A percentile compares a stretch with the other conserved stretches of the same genome.
phyloP scores from a whole-genome alignment of 2,329 filamentous ascomycete genomes.

The Dactylella cylindrospora region DNA sequence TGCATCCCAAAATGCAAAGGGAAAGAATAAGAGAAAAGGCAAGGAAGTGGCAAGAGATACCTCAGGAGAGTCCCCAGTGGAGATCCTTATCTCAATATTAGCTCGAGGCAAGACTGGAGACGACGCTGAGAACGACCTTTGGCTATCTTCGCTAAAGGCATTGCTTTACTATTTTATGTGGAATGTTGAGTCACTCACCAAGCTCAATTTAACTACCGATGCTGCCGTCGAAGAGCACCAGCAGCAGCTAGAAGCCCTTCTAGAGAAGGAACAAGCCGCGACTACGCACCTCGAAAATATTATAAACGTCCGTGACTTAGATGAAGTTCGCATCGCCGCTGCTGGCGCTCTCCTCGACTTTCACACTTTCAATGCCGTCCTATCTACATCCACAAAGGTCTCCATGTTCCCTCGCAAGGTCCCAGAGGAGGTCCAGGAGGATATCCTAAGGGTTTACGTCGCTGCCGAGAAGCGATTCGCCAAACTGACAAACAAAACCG shows the following conservation, averaged over 20 bases:
- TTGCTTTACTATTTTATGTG: slow-evolving; percentile 93
- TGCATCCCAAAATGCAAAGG: slow-evolving; percentile 49
- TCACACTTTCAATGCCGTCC: slow-evolving; percentile 72
- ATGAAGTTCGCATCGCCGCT: slow-evolving; percentile 74
- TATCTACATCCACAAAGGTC: slow-evolving; percentile 59
- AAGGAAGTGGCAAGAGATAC: slow-evolving; percentile 50
- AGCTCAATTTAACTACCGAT: slow-evolving; percentile 61
- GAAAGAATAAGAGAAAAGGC: slow-evolving; percentile 53
- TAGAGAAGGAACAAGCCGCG: slow-evolving; percentile 50
- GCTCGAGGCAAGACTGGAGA: slow-evolving; percentile 74
- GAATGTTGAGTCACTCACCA: slow-evolving; percentile 68
- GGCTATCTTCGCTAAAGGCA: slow-evolving; percentile 72
- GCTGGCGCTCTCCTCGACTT: slow-evolving; percentile 79
- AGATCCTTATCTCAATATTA: slow-evolving; percentile 71
- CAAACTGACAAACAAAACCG: slow-evolving; percentile 63
- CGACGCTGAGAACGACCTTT: slow-evolving; percentile 75
- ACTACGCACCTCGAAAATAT: slow-evolving; percentile 50
- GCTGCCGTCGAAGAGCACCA: slow-evolving; percentile 60
- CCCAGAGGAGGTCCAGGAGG: slow-evolving; percentile 62
- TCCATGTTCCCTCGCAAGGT: slow-evolving; percentile 64
- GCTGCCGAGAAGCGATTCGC: slow-evolving; percentile 75
- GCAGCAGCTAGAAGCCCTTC: slow-evolving; percentile 26
- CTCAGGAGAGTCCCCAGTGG: slow-evolving; percentile 61
- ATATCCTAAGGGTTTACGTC: slow-evolving; percentile 75
- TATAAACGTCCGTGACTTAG: slow-evolving; percentile 64